Base-by-base conservation (phyloP, 2,329 filamentous ascomycete genomes). In the Aspergillus spinulosporus region DNA sequence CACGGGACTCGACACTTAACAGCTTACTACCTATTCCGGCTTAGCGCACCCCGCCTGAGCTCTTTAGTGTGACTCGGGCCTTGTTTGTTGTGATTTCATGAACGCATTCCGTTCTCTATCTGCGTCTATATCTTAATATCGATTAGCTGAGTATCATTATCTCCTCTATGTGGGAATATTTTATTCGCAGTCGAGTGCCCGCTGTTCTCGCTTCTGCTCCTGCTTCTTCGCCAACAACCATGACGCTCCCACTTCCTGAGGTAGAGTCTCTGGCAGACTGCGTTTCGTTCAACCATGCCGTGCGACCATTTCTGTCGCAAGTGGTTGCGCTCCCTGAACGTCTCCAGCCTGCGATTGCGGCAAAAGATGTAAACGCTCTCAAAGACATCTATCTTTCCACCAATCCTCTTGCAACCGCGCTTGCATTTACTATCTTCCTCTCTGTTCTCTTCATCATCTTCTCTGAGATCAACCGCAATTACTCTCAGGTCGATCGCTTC, bases 401-500 rank as follows among this genome's bases (percentile, higher is more conserved):
- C 14, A 97, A 99, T 70, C 94, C 94, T 0, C 78, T 96, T 42
- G 81, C 96, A 28, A 86, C 84, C 0, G 89, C 85, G 2, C 82
- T 95, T 61, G 87, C 85, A 0, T 83, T 90, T 52, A 88, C 89
- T 2, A 65, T 96, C 14, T 80, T 85, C 40, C 73, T 96, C n/a
- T 85, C 85, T 1, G 82, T 82, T 4, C 67, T 94, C 29, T 89
- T 95, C 66, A 78, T 96, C 26, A 68, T 93, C 32, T 78, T 86
- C 4, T 90, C 92, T 1, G 93, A 97, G 74, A 75, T 91, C 76
- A 97, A 95, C 76, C 84, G 83, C 68, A 99, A 99, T 74, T 97
- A 92, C 73, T 97, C 92, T n/a, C 94, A 99, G 75, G 88, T 99
- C 42, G 94, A 99, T 73, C 86, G 94, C 48, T 78, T 88, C 65